These are phyloP conservation scores for Sindora glabra DNA, from an alignment of 306 rosid genomes.

Conservation along the genomic window DNA sequence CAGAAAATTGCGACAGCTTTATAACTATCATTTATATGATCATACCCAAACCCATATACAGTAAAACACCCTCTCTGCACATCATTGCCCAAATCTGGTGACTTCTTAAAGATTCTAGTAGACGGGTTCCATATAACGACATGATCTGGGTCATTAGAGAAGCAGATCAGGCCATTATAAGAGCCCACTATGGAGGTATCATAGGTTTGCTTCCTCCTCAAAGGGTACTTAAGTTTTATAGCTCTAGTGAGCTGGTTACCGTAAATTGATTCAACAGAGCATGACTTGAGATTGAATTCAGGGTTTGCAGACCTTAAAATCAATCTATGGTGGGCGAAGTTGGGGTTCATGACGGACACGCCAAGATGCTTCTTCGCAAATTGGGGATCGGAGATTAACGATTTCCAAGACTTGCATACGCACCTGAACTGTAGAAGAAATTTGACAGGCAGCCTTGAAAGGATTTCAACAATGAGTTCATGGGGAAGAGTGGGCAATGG, in stretches of 20 bases:
- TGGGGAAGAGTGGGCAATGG: slow-evolving; percentile 5
- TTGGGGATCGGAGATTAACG: slow-evolving; percentile 28
- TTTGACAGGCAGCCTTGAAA: slow-evolving; percentile 14
- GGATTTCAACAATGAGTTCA: slow-evolving; percentile 20
- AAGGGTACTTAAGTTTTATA: neutral
- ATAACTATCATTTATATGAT: slow-evolving; percentile 7
- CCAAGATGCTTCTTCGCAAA: slow-evolving; percentile 19
- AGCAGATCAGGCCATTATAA: slow-evolving; percentile 26
- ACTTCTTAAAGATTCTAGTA: neutral
- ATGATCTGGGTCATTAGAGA: neutral
- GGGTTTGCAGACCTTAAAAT: neutral
- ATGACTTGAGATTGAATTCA: neutral
- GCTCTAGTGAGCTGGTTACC: neutral
- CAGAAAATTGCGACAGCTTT: slow-evolving; percentile 20
- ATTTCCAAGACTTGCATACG: slow-evolving; percentile 20
- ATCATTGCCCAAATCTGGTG: neutral
- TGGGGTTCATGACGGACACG: neutral
- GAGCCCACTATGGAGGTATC: slow-evolving; percentile 20
- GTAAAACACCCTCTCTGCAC: neutral
- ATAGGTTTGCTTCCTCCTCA: neutral
- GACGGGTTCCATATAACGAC: slow-evolving; percentile 22
- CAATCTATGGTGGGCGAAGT: neutral
- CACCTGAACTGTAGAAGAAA: slow-evolving; percentile 12
- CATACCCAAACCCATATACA: slow-evolving; percentile 24
- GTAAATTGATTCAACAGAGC: slow-evolving; percentile 2